phyloP scores from a whole-genome alignment of 129 eudicot species.

The Ambrosia artemisiifolia region DNA sequence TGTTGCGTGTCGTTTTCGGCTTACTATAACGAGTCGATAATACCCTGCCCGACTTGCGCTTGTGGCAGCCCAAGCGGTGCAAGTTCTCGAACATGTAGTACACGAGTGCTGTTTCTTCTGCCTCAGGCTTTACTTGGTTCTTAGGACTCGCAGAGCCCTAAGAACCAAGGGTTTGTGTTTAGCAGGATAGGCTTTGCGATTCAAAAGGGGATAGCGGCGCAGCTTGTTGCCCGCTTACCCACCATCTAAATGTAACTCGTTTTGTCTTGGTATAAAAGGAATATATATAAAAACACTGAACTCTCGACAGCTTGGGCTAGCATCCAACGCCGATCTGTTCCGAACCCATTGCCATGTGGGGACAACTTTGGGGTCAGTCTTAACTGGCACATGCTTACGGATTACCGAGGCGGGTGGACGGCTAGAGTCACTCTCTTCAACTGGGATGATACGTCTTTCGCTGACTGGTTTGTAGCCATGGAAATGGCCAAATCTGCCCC shows the following conservation, averaged over 20 bases:
- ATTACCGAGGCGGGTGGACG: constrained; percentile 83
- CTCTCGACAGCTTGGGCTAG: constrained; percentile 77
- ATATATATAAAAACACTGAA: too few species aligned
- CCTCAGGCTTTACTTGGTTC: constrained; percentile 74
- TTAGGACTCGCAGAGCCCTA: too few species aligned
- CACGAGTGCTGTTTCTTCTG: constrained; percentile 77
- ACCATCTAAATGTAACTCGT: too few species aligned
- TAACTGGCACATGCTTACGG: constrained; percentile 85
- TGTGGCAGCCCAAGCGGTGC: constrained; percentile 71
- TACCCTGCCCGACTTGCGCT: constrained; percentile 94
- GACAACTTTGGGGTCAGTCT: constrained; percentile 93
- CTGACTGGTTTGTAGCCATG: constrained; percentile 84
- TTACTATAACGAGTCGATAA: constrained; percentile 72
- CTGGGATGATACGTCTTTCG: constrained; percentile 70
- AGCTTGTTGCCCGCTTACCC: too few species aligned
- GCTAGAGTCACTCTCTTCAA: constrained; percentile 88
- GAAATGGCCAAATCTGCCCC: constrained; percentile 63
- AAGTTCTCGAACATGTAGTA: constrained; percentile 52
- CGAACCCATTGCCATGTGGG: constrained; percentile 73
- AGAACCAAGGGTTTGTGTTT: too few species aligned
- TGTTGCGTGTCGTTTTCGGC: constrained; percentile 97
- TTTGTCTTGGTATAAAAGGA: too few species aligned
- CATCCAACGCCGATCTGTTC: constrained; percentile 49
- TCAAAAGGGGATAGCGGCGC: too few species aligned
- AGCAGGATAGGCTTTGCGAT: too few species aligned